Evolutionary conservation across 2,329 filamentous ascomycete species (phyloP), one percentile per base, ranked within the genome.

Genomic region (Clonostachys byssicola): DNA sequence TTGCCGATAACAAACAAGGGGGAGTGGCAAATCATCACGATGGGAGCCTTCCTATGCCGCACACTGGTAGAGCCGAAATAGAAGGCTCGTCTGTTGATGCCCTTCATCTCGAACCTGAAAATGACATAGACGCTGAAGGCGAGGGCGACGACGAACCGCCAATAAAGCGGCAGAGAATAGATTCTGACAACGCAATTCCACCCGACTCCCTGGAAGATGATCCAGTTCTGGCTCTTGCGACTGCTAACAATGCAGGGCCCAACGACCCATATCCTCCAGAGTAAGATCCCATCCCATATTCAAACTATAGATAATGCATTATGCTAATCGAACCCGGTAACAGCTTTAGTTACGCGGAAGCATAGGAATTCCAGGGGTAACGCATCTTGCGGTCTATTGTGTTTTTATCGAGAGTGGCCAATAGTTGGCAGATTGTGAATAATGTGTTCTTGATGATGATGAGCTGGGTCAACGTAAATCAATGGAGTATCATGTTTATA

Each of bases 191-290:
- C 5, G 56, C 60, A 14, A 44, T 59, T n/a, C 52, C 58, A 13
- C 63, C 67, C 14, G 56, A 61, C 9, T 52, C 61, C 1, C 55
- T 75, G 13, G 72, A 75, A 30, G 74, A 78, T 48, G 73, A 75
- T 47, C 72, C 72, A 6, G 70, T 78, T 12, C 51, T 78, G 50
- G 73, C 71, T 8, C 56, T 78, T 40, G 70, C 73, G n/a, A 39
- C 33, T 18, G 47, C 47, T 2, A 46, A 75, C 48, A 72, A 66
- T 54, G 63, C 64, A 33, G 52, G 62, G 3, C 59, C 61, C 3
- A 50, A 60, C 5, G 68, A 73, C 30, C 58, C 62, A 8, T 77
- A 72, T 52, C 55, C 60, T 34, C 52, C 67, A 33, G 70, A 74
- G 73, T 77, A 60, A 63, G 73, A 30, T 54, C 55, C 6, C 23